These are phyloP conservation scores for Mortierella sp. DNA, from an alignment of 371 early-diverging fungal genomes.

Conservation along the genomic window DNA sequence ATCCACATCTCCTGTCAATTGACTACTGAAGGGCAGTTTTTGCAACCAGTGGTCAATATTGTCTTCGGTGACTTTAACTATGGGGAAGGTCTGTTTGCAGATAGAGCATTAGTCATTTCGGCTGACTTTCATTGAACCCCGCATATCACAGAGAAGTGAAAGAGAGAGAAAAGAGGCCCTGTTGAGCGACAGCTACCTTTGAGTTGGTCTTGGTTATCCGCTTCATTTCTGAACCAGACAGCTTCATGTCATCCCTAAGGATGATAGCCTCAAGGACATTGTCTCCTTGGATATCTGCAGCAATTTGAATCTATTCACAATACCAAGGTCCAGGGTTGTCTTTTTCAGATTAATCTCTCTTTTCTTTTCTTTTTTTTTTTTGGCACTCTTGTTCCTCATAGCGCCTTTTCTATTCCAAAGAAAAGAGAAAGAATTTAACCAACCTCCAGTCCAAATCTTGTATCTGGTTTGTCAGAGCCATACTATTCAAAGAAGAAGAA, in stretches of 20 bases:
- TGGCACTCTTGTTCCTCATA: too few species aligned
- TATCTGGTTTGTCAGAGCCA: conserved; percentile 94
- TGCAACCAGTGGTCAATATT: conserved; percentile 67
- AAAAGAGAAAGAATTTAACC: neutral
- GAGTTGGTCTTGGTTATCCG: conserved; percentile 12
- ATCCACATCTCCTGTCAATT: conserved; percentile 33
- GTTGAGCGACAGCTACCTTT: conserved; percentile 9
- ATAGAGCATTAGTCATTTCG: too few species aligned
- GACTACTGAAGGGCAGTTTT: conserved; percentile 55
- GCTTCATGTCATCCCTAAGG: conserved; percentile 48
- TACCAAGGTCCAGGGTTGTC: too few species aligned
- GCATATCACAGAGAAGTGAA: too few species aligned
- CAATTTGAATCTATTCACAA: conserved; percentile 55
- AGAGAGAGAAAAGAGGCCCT: neutral
- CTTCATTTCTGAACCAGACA: conserved; percentile 54
- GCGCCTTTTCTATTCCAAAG: too few species aligned
- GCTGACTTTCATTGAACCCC: too few species aligned
- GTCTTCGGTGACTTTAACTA: conserved; percentile 66
- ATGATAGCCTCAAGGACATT: conserved; percentile 48
- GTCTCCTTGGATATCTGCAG: conserved; percentile 37
- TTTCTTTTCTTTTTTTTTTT: too few species aligned
- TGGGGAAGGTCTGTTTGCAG: conserved; percentile 33
- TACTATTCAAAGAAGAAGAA: conserved; percentile 67
- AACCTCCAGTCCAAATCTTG: conserved; percentile 79
- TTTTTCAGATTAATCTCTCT: too few species aligned